Evolutionary conservation across 75 land plant species (phyloP).

Genomic region (Sequoiadendron giganteum): DNA sequence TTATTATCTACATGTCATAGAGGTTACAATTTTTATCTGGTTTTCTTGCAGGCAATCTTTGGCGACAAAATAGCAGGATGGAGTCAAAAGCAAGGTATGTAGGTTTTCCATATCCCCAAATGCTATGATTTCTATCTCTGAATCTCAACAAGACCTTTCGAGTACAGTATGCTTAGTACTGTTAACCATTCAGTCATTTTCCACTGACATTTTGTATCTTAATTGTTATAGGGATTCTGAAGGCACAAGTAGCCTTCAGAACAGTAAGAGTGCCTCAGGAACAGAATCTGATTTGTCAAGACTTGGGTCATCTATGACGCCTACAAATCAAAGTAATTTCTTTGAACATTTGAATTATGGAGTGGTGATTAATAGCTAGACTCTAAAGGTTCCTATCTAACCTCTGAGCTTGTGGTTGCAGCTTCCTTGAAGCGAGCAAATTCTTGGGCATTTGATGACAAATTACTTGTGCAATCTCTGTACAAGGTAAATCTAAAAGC

Average conservation of each 20-base stretch:
- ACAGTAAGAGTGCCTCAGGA: slow-evolving; percentile 53
- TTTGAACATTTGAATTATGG: neutral
- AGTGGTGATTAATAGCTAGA: neutral
- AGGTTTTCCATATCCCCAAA: neutral
- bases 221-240: slow-evolving; percentile 36
- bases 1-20: neutral
- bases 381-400: neutral
- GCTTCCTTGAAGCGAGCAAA: slow-evolving; percentile 44
- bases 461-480: slow-evolving; percentile 61
- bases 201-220: neutral
- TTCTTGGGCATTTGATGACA: slow-evolving; percentile 85
- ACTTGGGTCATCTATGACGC: slow-evolving; percentile 30
- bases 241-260: slow-evolving; percentile 22
- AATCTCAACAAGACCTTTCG: neutral
- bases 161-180: neutral
- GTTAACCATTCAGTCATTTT: neutral
- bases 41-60: slow-evolving; percentile 35
- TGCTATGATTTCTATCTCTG: neutral
- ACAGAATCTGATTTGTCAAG: slow-evolving; percentile 43
- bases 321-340: slow-evolving; percentile 8
- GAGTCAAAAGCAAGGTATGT: slow-evolving; percentile 43
- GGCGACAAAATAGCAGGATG: slow-evolving; percentile 52
- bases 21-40: neutral
- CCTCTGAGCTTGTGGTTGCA: slow-evolving; percentile 7
- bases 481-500: slow-evolving; percentile 32